These are phyloP conservation scores for Coemansia guatemalensis DNA, from an alignment of 192 early-diverging fungal genomes.

Conservation along the genomic window DNA sequence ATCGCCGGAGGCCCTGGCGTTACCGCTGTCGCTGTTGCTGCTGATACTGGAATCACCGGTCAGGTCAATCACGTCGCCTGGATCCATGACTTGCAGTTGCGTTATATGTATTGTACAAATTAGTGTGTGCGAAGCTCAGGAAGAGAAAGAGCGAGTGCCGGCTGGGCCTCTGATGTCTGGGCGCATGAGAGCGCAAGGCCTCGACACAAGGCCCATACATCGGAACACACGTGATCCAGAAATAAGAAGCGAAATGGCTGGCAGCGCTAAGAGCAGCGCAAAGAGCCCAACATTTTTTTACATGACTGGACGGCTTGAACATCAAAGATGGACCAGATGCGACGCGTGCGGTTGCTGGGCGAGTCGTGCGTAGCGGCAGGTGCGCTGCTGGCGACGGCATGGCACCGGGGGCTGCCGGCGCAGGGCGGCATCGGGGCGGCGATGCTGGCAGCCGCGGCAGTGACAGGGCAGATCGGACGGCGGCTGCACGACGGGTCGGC, in stretches of 20 bases:
- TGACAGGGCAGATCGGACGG: not conserved
- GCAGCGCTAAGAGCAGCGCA: no score
- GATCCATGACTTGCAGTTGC: not conserved
- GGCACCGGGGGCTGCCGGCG: constrained; percentile 11
- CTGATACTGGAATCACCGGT: constrained; percentile 18
- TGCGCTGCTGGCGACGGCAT: constrained; percentile 3
- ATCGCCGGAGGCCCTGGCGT: no score
- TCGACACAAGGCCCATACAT: no score
- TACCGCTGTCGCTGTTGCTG: not conserved
- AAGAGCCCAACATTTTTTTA: no score
- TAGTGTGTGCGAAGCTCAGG: no score
- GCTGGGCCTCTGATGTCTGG: not conserved
- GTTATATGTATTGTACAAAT: not conserved
- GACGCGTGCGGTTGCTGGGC: constrained; percentile 21
- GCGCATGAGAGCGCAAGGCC: not conserved
- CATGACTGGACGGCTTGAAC: no score
- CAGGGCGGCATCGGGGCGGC: not conserved
- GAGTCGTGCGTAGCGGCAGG: constrained; percentile 37
- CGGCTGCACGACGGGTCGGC: not conserved
- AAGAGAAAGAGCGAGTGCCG: no score
- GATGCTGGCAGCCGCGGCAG: not conserved
- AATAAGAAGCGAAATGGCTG: no score
- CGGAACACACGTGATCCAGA: no score
- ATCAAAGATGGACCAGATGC: constrained; percentile 6
- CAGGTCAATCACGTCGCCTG: constrained; percentile 16